phyloP scores from a whole-genome alignment of 768 basidiomycete species.

The Boletus subparvulus region DNA sequence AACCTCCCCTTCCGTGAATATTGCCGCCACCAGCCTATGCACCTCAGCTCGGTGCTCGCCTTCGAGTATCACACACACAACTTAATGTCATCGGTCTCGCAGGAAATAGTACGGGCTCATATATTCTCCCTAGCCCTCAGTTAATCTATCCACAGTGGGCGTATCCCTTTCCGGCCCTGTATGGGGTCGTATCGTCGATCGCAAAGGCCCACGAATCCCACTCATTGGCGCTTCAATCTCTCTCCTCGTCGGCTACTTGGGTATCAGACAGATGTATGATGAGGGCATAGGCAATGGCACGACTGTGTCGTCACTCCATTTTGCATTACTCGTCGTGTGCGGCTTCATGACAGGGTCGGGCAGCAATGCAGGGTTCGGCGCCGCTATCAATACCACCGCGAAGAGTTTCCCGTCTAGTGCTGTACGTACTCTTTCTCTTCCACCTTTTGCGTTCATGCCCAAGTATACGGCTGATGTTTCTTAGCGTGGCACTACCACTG shows the following conservation, averaged over 20 bases:
- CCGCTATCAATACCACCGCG: constrained; percentile 77
- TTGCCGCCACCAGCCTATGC: constrained; percentile 64
- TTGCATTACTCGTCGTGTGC: constrained; percentile 57
- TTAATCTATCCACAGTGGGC: constrained; percentile 49
- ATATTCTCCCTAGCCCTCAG: background rate
- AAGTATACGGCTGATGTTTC: background rate
- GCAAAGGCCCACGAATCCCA: constrained; percentile 68
- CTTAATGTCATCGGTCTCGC: constrained; percentile 80
- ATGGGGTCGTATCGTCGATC: constrained; percentile 79
- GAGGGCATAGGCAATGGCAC: constrained; percentile 42
- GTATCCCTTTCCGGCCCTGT: constrained; percentile 74
- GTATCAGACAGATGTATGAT: constrained; percentile 69
- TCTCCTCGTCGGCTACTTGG: constrained; percentile 70
- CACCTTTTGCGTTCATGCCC: background rate
- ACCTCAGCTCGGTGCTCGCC: constrained; percentile 78
- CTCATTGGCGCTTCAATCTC: constrained; percentile 57
- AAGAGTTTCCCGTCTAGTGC: constrained; percentile 75
- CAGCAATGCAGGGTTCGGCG: constrained; percentile 65
- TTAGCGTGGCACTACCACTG: constrained; percentile 76
- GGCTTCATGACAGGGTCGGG: constrained; percentile 76
- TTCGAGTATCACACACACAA: constrained; percentile 75
- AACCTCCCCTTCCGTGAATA: background rate
- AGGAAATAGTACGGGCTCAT: constrained; percentile 57
- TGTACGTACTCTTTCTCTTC: constrained; percentile 40
- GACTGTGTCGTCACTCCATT: constrained; percentile 42